These are phyloP conservation scores for Obba rivulosa DNA, from an alignment of 768 basidiomycete species.

Conservation along the genomic window DNA sequence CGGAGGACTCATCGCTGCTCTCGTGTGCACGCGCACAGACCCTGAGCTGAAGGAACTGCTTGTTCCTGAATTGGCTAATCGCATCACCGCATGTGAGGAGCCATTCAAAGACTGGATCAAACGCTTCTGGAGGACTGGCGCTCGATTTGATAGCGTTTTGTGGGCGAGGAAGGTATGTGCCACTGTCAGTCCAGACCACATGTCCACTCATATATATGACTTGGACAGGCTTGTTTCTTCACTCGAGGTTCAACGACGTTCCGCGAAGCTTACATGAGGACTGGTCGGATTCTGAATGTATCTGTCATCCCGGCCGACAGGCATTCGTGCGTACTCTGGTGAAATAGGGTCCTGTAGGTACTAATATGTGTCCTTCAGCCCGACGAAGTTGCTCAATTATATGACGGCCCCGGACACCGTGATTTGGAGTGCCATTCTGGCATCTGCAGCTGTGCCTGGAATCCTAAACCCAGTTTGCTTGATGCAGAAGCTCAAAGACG, in stretches of 20 bases:
- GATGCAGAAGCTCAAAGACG: conserved; percentile 85
- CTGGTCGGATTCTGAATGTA: conserved; percentile 90
- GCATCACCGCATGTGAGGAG: conserved; percentile 80
- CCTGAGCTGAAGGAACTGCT: conserved; percentile 76
- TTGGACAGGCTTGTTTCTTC: conserved; percentile 74
- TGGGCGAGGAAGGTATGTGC: conserved; percentile 84
- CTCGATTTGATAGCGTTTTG: conserved; percentile 84
- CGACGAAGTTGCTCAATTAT: conserved; percentile 94
- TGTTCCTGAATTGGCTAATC: conserved; percentile 78
- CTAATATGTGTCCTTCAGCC: conserved; percentile 42
- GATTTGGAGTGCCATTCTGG: conserved; percentile 76
- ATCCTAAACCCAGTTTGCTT: conserved; percentile 93
- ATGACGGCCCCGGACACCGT: conserved; percentile 92
- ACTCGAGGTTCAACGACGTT: conserved; percentile 94
- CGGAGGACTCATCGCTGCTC: conserved; percentile 71
- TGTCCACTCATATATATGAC: not conserved
- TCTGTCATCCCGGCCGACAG: conserved; percentile 88
- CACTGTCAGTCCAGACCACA: not conserved
- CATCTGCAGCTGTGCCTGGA: conserved; percentile 92
- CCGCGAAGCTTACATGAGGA: conserved; percentile 88
- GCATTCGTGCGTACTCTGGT: conserved; percentile 58
- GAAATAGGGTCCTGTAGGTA: not conserved
- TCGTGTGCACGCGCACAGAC: conserved; percentile 85
- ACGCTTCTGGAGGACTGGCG: conserved; percentile 81
- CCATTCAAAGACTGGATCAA: conserved; percentile 61